These are phyloP conservation scores for Stevia rebaudiana DNA, from an alignment of 140 eudicot genomes.

Conservation along the genomic window DNA sequence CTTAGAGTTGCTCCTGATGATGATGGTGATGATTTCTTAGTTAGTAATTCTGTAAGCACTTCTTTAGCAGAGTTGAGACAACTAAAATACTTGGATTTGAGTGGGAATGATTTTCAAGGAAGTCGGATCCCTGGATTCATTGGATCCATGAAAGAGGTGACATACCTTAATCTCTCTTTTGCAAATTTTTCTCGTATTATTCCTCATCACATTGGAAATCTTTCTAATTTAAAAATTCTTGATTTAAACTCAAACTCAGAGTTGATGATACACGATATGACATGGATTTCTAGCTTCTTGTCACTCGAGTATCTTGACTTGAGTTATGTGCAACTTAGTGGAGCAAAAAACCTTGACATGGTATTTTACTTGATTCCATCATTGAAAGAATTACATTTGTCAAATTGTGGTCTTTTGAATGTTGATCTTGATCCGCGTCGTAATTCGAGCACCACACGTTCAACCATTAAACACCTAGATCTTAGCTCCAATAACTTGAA, in stretches of 20 bases:
- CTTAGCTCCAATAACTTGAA: background rate
- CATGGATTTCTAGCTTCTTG: background rate
- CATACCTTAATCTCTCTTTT: conserved; percentile 4
- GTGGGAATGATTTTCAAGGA: background rate
- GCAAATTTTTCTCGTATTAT: background rate
- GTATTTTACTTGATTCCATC: conserved; percentile 4
- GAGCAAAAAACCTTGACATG: background rate
- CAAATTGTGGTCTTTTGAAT: background rate
- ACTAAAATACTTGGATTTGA: background rate
- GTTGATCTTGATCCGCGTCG: background rate
- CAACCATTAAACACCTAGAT: too few relatives aligned
- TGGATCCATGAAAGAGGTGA: conserved; percentile 6
- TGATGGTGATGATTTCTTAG: background rate
- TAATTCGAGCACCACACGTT: background rate
- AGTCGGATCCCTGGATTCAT: background rate
- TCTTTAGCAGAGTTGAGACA: background rate
- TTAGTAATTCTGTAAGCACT: too few relatives aligned
- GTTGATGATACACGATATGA: background rate
- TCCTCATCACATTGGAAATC: conserved; percentile 14
- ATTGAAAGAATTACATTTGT: background rate
- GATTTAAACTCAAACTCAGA: background rate
- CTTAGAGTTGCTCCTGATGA: background rate
- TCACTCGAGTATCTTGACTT: conserved; percentile 10
- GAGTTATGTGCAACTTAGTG: conserved; percentile 3
- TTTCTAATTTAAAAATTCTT: conserved; percentile 13